Conservation (phyloP, 163 green algal species). For the Chloroidium sp. region DNA sequence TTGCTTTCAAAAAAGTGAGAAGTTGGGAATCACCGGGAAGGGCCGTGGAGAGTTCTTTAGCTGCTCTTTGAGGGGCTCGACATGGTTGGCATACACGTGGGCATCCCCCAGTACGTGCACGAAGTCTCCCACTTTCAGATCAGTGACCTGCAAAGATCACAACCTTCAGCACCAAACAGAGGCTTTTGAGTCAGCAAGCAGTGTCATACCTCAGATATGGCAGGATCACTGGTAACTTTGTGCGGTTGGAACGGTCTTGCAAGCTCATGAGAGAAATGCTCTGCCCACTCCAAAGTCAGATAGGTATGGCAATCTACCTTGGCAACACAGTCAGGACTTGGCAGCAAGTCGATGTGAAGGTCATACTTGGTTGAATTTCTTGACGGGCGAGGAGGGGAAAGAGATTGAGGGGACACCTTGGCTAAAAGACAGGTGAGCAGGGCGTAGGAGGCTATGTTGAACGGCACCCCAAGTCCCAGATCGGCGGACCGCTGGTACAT, state of each 20-base stretch:
- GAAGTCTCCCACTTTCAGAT: conserved; percentile 82
- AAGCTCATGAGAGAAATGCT: too few species aligned
- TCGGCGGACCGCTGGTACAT: conserved; percentile 98
- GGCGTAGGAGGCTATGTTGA: conserved; percentile 99
- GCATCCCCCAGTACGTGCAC: conserved; percentile 93
- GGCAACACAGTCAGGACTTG: too few species aligned
- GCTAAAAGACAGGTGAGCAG: conserved; percentile 92
- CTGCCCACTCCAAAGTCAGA: too few species aligned
- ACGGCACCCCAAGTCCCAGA: conserved; percentile 95
- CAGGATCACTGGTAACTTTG: too few species aligned
- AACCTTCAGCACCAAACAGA: neutral
- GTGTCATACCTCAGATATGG: neutral
- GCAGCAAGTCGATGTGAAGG: too few species aligned
- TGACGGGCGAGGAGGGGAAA: neutral
- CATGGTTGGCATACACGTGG: conserved; percentile 97
- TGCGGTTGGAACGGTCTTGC: too few species aligned
- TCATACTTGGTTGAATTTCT: too few species aligned
- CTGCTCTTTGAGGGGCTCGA: conserved; percentile 92
- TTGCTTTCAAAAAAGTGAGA: neutral
- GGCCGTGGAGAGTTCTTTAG: conserved; percentile 73
- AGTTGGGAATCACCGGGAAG: conserved; percentile 59
- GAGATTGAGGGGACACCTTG: conserved; percentile 45
- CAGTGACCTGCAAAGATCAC: conserved; percentile 56
- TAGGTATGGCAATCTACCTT: too few species aligned
- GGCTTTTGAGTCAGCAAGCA: neutral